A percentile compares a stretch with the other conserved stretches of the same genome.
phyloP scores from a whole-genome alignment of 345 rosid species.

The Bruguiera gymnorhiza region DNA sequence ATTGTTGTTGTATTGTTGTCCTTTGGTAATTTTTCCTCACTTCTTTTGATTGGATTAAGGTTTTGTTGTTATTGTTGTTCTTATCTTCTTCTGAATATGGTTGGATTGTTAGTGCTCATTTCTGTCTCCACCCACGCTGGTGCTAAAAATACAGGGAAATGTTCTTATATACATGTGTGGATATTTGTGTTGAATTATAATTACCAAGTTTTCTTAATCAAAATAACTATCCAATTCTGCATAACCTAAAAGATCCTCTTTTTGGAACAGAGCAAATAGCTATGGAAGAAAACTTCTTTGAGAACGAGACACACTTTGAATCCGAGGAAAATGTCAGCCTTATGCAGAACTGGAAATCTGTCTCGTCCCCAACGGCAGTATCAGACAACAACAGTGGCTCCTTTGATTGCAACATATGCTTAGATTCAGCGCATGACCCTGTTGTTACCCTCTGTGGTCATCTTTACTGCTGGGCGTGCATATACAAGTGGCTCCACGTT shows the following conservation, averaged over 20 bases:
- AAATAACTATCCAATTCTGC: too few species aligned
- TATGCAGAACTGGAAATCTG: conserved; percentile 39
- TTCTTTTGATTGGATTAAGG: too few species aligned
- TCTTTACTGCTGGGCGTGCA: conserved; percentile 36
- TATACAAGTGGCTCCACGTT: conserved; percentile 30
- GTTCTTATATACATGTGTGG: too few species aligned
- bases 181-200: too few species aligned
- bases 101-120: too few species aligned
- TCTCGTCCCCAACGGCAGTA: conserved; percentile 15
- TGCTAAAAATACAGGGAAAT: too few species aligned
- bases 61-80: too few species aligned
- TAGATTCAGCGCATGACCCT: conserved; percentile 33
- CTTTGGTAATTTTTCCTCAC: too few species aligned
- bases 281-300: conserved; percentile 41
- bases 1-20: too few species aligned
- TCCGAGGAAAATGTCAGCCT: conserved; percentile 27
- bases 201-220: too few species aligned
- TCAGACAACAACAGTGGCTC: conserved; percentile 4
- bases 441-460: conserved; percentile 37
- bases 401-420: conserved; percentile 34
- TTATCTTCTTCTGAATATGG: too few species aligned
- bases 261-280: conserved; percentile 27
- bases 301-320: conserved; percentile 33
- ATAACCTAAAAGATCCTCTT: background rate
- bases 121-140: too few species aligned